These are phyloP conservation scores for Microdochium bolleyi DNA, from an alignment of 2,329 filamentous ascomycete species.

Conservation along the genomic window DNA sequence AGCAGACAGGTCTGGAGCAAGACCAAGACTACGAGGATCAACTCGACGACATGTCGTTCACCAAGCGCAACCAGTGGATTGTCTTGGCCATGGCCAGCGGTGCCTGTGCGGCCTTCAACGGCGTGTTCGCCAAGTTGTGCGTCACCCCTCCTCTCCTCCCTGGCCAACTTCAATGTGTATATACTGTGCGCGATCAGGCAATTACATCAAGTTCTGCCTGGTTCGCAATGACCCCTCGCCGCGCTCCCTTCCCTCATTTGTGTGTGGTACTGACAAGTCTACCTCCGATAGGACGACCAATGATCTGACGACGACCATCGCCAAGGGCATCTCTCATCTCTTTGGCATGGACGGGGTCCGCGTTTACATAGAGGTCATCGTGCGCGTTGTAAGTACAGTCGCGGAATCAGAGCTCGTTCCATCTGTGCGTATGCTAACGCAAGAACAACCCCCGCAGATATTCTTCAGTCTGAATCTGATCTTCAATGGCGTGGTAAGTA, in stretches of 20 bases:
- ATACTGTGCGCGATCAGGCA: no score
- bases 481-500: constrained; percentile 62
- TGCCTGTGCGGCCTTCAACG: constrained; percentile 72
- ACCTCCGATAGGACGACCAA: constrained; percentile 41
- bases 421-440: not conserved
- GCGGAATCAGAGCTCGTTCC: no score
- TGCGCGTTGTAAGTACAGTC: constrained; percentile 32
- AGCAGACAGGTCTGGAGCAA: constrained; percentile 3
- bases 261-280: not conserved
- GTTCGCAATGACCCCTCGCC: no score
- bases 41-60: constrained; percentile 14
- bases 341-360: constrained; percentile 34
- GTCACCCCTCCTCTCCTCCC: constrained; percentile 17
- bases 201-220: no score
- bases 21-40: not conserved
- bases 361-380: constrained; percentile 34
- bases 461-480: constrained; percentile 70
- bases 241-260: no score
- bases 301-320: constrained; percentile 40
- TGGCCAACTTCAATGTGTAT: no score
- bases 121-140: constrained; percentile 76
- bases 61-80: constrained; percentile 46
- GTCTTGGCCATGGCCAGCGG: constrained; percentile 66
- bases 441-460: constrained; percentile 34
- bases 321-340: constrained; percentile 31